These are phyloP conservation scores for Termitomyces sp. DNA, from an alignment of 768 basidiomycete species.

Conservation along the genomic window DNA sequence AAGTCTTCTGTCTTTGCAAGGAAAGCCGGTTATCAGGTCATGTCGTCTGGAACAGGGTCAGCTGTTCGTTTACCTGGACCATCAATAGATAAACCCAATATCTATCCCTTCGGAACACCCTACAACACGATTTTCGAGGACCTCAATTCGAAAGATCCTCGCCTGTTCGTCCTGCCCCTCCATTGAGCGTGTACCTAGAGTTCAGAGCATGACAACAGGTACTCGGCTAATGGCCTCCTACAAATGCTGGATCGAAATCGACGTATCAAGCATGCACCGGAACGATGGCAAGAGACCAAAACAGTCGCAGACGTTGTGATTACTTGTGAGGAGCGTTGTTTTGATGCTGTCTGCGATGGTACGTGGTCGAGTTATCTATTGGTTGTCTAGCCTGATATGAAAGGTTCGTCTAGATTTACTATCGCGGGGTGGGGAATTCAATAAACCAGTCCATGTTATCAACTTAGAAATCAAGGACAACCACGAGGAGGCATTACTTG, in stretches of 20 bases:
- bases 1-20: conserved; percentile 34
- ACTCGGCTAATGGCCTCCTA: conserved; percentile 88
- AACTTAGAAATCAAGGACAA: conserved; percentile 99
- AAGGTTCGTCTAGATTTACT: conserved; percentile 63
- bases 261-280: conserved; percentile 85
- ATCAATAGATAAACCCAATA: conserved; percentile 96
- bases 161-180: conserved; percentile 52
- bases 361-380: conserved; percentile 17
- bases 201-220: conserved; percentile 39
- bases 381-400: not conserved
- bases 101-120: conserved; percentile 94
- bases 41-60: conserved; percentile 94
- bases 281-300: conserved; percentile 93
- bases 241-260: conserved; percentile 97
- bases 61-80: conserved; percentile 95
- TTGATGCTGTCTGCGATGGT: conserved; percentile 99
- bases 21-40: conserved; percentile 86
- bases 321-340: conserved; percentile 98
- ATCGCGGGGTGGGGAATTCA: conserved; percentile 83
- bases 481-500: conserved; percentile 95
- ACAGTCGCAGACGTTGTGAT: conserved; percentile 94
- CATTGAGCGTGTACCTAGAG: not conserved
- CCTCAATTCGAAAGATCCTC: conserved; percentile 72
- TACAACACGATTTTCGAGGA: conserved; percentile 96
- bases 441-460: conserved; percentile 91